Base-by-base conservation (phyloP, 176 grass and related monocot species). In the Alopecurus myosuroides region DNA sequence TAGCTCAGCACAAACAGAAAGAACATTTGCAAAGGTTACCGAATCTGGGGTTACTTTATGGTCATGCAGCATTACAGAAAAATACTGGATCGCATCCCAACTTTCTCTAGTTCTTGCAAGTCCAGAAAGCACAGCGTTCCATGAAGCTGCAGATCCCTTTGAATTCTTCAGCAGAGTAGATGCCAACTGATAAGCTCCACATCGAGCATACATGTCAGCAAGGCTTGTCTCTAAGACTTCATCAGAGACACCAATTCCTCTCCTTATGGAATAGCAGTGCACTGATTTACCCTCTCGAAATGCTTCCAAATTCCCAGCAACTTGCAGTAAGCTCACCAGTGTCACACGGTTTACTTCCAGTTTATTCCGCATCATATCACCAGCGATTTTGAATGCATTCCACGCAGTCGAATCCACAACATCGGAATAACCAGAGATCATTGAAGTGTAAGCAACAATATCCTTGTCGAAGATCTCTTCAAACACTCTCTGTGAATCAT, bases 271-370 rank as follows among this genome's bases (percentile, higher is more conserved):
- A 85, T 90, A 88, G 68, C 82, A 80, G 69, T 93, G 91, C 34
- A 93, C 33, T 53, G 74, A 88, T 74, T 81, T 84, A 55, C 91
- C 91, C 70, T 90, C 78, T 76, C 8, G 73, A 19, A 88, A 37
- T 75, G 88, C 88, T 79, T 39, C 82, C 65, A 90, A 60, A 69
- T 90, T 77, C 60, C 78, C 88, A 76, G 91, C 82, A 62, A 86
- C 88, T 84, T 85, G 88, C 62, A 93, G 75, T 77, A 93, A 83
- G 78, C 88, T 86, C 70, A 93, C 85, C 12, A 90, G 72, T 18
- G 91, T 90, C 77, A 93, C 91, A 73, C 85, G 82, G 48, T 90
- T 93, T 74, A 81, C 82, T 85, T 88, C 82, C 65, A 93, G 81
- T 12, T 77, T 80, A 56, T 85, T 81, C 23, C 42, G 36, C 41